Evolutionary conservation across 257 asterid genomes (phyloP).

Genomic region (Solanum chmielewskii): DNA sequence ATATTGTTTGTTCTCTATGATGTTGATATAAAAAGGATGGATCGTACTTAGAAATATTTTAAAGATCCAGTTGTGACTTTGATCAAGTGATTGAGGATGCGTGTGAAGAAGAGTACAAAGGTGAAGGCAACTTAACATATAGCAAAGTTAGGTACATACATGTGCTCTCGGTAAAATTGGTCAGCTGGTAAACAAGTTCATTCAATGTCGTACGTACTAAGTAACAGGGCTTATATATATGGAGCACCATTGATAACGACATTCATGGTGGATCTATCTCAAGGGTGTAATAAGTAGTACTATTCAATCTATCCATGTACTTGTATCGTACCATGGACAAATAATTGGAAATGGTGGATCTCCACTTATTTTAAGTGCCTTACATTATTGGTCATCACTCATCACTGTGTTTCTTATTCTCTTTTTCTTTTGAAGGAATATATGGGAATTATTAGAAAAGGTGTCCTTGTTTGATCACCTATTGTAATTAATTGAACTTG

Average conservation of each 20-base stretch:
- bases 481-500: background rate
- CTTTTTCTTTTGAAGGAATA: background rate
- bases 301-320: background rate
- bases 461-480: background rate
- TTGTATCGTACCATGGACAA: background rate
- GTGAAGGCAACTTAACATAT: background rate
- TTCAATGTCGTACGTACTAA: background rate
- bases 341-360: background rate
- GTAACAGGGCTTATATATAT: background rate
- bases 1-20: background rate
- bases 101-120: background rate
- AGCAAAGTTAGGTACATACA: background rate
- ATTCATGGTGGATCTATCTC: background rate
- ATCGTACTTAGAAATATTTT: background rate
- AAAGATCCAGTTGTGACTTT: background rate
- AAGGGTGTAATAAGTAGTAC: background rate
- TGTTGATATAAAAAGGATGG: background rate
- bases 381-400: background rate
- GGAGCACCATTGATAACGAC: conserved; percentile 6
- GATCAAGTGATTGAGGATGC: background rate
- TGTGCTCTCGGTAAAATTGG: background rate
- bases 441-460: background rate
- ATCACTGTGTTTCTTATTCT: background rate
- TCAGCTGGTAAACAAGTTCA: background rate
- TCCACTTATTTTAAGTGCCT: background rate